phyloP scores from a whole-genome alignment of 2,329 filamentous ascomycete species.

The Fusarium illudens region DNA sequence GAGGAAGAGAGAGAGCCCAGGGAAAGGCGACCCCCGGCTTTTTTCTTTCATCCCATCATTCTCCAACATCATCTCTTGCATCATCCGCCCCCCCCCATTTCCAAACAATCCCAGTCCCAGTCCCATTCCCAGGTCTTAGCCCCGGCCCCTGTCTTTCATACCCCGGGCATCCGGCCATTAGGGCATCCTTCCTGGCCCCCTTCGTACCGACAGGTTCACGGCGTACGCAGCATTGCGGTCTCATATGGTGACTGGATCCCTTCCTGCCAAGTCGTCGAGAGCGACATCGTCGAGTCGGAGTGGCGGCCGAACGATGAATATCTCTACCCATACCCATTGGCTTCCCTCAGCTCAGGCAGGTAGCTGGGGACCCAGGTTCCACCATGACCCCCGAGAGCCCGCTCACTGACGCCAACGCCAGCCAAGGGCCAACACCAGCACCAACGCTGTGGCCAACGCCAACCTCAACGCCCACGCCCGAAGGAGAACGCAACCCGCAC shows the following conservation, averaged over 20 bases:
- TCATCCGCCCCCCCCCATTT: constrained; percentile 24
- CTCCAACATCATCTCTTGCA: constrained; percentile 37
- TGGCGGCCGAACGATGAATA: constrained; percentile 18
- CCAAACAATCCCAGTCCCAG: constrained; percentile 1
- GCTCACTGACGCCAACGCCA: constrained; percentile 25
- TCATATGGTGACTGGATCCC: not conserved
- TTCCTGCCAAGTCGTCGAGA: constrained; percentile 5
- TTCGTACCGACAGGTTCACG: constrained; percentile 1
- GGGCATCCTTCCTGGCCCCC: constrained; percentile 7
- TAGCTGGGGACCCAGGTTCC: constrained; percentile 21
- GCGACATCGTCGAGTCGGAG: constrained; percentile 22
- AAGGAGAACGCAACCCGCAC: constrained; percentile 8
- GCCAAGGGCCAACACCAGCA: constrained; percentile 8
- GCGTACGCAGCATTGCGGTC: constrained; percentile 8
- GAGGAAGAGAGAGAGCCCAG: not conserved
- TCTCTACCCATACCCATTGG: constrained; percentile 12
- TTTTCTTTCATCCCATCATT: constrained; percentile 30
- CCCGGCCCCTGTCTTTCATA: constrained; percentile 26
- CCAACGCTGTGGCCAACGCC: constrained; percentile 12
- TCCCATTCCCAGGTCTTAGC: constrained; percentile 20
- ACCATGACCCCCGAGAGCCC: constrained; percentile 22
- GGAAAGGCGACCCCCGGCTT: constrained; percentile 8
- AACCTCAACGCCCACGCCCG: constrained; percentile 16
- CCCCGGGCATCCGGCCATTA: constrained; percentile 26
- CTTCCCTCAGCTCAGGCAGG: constrained; percentile 3